A percentile compares a stretch with the other conserved stretches of the same genome.
Evolutionary conservation across 495 filamentous ascomycete genomes (phyloP).

Genomic region (Schizothecium vesticola): DNA sequence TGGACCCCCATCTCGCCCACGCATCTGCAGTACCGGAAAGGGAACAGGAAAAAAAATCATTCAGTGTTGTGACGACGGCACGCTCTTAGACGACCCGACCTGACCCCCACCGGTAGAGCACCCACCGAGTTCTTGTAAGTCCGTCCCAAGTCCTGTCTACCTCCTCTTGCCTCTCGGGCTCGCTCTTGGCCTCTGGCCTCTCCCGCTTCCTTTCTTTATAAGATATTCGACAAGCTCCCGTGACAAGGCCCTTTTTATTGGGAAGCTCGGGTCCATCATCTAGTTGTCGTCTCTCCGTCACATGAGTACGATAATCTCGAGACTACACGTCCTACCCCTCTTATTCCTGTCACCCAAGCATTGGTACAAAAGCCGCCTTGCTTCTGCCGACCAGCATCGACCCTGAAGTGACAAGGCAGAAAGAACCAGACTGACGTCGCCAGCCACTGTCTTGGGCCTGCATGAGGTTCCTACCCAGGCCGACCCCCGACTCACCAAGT

Average conservation of each 20-base stretch:
- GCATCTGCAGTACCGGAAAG: not conserved
- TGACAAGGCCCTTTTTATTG: not conserved
- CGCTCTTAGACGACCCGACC: not conserved
- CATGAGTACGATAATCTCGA: not conserved
- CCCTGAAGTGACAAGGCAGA: not conserved
- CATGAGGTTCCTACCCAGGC: not conserved
- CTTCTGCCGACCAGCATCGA: not conserved
- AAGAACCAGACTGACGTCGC: not conserved
- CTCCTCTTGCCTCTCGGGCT: not conserved
- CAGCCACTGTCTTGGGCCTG: not conserved
- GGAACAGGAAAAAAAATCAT: not conserved
- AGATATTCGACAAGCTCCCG: not conserved
- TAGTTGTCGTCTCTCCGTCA: not conserved
- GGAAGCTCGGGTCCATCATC: not conserved
- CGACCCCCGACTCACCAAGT: not conserved
- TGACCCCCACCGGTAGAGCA: not conserved
- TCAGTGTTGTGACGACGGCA: not conserved
- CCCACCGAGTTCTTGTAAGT: not conserved
- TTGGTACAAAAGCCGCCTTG: not conserved
- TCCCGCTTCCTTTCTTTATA: not conserved
- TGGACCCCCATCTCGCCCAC: not conserved
- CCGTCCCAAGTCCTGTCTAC: not conserved
- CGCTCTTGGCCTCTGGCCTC: not conserved
- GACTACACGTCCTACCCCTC: constrained; percentile 1
- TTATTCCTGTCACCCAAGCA: not conserved